Conservation (phyloP, 805 yeast genomes). For the Starmerella kuoi region DNA sequence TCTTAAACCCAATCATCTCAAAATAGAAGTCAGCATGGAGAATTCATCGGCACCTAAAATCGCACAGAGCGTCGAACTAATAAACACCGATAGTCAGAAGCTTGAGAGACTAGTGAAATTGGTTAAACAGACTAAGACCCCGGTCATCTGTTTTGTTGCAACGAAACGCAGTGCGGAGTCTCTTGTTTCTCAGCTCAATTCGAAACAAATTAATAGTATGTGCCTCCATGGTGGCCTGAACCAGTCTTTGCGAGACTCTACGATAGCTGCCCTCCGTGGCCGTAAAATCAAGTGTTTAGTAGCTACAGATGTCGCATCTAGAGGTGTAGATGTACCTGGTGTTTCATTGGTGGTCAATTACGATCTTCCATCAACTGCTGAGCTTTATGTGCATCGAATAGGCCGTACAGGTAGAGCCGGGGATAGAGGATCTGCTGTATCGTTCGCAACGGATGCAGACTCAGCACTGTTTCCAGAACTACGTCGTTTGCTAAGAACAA, state of each 20-base stretch:
- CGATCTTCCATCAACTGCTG: slow-evolving; percentile 68
- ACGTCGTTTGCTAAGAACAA: slow-evolving; percentile 7
- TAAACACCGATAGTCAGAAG: slow-evolving; percentile 17
- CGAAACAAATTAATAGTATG: slow-evolving; percentile 39
- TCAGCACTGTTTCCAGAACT: slow-evolving; percentile 13
- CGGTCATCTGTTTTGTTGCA: slow-evolving; percentile 70
- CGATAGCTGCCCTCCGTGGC: slow-evolving; percentile 46
- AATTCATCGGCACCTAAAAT: background rate
- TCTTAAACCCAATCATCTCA: slow-evolving; percentile 51
- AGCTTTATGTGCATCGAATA: slow-evolving; percentile 80
- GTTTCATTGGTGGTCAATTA: slow-evolving; percentile 77
- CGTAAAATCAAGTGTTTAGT: slow-evolving; percentile 53
- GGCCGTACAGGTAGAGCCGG: slow-evolving; percentile 98
- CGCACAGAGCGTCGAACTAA: slow-evolving; percentile 57
- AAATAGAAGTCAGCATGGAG: slow-evolving; percentile 31
- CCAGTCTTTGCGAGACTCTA: slow-evolving; percentile 75
- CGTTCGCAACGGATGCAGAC: slow-evolving; percentile 38
- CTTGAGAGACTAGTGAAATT: slow-evolving; percentile 32
- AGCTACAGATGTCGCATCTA: slow-evolving; percentile 92
- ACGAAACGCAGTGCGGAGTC: slow-evolving; percentile 61
- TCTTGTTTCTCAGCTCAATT: slow-evolving; percentile 40
- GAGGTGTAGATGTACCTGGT: slow-evolving; percentile 87
- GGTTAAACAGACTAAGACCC: slow-evolving; percentile 25
- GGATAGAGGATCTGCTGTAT: slow-evolving; percentile 57
- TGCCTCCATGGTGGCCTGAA: slow-evolving; percentile 77